These are phyloP conservation scores for Linum trigynum DNA, from an alignment of 345 rosid genomes.

Conservation along the genomic window DNA sequence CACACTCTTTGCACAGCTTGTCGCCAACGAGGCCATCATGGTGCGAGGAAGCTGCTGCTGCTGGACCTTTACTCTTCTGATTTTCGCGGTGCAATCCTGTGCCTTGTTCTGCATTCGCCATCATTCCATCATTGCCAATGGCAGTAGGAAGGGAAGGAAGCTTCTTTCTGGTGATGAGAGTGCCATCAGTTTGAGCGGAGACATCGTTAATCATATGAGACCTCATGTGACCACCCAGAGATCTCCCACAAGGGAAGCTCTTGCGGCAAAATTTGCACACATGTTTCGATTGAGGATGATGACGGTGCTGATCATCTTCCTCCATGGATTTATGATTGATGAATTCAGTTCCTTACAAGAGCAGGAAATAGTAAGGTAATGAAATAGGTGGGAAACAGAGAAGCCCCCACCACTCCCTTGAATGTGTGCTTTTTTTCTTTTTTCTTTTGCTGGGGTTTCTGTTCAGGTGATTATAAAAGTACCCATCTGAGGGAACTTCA, in stretches of 20 bases:
- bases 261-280: constrained; percentile 58
- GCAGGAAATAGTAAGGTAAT: neutral
- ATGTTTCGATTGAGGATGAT: constrained; percentile 24
- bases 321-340: constrained; percentile 14
- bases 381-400: constrained; percentile 19
- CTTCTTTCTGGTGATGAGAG: constrained; percentile 28
- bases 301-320: constrained; percentile 17
- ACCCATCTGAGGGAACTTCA: constrained; percentile 18
- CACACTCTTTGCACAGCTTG: neutral
- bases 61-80: neutral
- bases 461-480: neutral
- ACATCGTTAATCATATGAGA: constrained; percentile 41
- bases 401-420: neutral
- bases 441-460: constrained; percentile 21
- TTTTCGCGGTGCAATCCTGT: too few species aligned
- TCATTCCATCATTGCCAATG: too few species aligned
- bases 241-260: constrained; percentile 54
- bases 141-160: constrained; percentile 14
- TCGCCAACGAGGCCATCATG: neutral
- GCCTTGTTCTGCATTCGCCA: too few species aligned
- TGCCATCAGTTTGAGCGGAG: constrained; percentile 24
- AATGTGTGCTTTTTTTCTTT: too few species aligned
- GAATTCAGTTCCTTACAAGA: too few species aligned
- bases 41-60: neutral
- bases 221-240: constrained; percentile 73